Evolutionary conservation across 176 grass and related monocot genomes (phyloP), one percentile per base, ranked within the genome.

Genomic region (Triticum turgidum): DNA sequence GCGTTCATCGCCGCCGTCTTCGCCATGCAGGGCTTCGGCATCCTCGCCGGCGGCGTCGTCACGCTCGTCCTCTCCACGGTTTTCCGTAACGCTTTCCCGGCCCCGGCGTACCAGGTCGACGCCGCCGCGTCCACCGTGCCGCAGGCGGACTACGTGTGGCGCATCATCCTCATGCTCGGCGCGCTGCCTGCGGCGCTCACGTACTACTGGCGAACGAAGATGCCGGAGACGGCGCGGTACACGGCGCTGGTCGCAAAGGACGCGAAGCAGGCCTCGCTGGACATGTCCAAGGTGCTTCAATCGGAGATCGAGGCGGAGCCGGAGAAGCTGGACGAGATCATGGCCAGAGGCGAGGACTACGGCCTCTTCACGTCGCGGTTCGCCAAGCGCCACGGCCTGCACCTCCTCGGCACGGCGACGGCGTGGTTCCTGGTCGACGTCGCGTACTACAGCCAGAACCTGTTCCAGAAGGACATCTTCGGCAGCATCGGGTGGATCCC

Each of bases 1-100:
- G 77, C 61, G 3, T 97, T 97, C 94, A 97, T 97, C 65, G 92
- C 92, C 5, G 92, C 94, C 8, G 92, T 97, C 21, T 94, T 97
- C 49, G 94, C 94, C 27, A 93, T 93, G 92, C 92, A 96, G 82
- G 94, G 94, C 3, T 96, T 96, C 76, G 94, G 94, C 72, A 97
- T 92, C 84, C 82, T 94, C 44, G 84, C 85, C 20, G 92, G 95
- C 34, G 92, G 90, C 21, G 73, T 93, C 49, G 80, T 94, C 5
- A 58, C 54, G 54, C 54, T 58, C 17, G 17, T 58, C 18, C 54
- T 58, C 54, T 58, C 54, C 54, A 58, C 54, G 54, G 54, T 58
- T 58, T 58, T 58, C 18, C 54, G 54, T 21, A 58, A 21, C 6
- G 54, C 54, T 18, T 58, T 58, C 54, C 54, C 54, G 18, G 54